Conservation (phyloP, 306 rosid genomes). For the Prunus dulcis region DNA sequence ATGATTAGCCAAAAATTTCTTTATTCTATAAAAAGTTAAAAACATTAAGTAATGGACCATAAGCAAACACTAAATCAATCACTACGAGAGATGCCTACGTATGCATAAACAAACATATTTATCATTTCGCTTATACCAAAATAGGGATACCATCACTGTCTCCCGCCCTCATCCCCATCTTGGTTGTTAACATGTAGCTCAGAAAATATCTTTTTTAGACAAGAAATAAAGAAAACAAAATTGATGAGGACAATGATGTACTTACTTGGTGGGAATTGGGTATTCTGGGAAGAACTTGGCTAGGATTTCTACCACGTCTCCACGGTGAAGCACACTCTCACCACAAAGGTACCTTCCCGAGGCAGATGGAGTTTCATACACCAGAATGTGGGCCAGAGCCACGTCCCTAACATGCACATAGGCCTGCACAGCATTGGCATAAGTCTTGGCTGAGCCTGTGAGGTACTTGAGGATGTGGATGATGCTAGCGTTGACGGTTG, state of each 20-base stretch:
- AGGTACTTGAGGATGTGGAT: constrained; percentile 68
- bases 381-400: constrained; percentile 69
- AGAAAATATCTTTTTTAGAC: too few relatives aligned
- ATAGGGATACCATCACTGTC: too few relatives aligned
- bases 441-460: constrained; percentile 77
- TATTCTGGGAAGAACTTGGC: constrained; percentile 70
- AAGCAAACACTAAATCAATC: not conserved
- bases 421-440: constrained; percentile 68
- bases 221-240: not conserved
- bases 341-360: constrained; percentile 75
- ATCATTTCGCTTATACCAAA: too few relatives aligned
- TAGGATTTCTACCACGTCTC: constrained; percentile 69
- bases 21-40: not conserved
- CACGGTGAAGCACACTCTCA: constrained; percentile 76
- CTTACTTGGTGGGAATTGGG: constrained; percentile 85
- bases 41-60: not conserved
- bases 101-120: not conserved
- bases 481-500: constrained; percentile 68
- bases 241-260: not conserved
- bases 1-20: not conserved
- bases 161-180: too few relatives aligned
- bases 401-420: constrained; percentile 72
- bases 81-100: not conserved
- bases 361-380: constrained; percentile 66
- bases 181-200: too few relatives aligned